Conservation (phyloP, 208 protist species). For the Strigomonas galati region DNA sequence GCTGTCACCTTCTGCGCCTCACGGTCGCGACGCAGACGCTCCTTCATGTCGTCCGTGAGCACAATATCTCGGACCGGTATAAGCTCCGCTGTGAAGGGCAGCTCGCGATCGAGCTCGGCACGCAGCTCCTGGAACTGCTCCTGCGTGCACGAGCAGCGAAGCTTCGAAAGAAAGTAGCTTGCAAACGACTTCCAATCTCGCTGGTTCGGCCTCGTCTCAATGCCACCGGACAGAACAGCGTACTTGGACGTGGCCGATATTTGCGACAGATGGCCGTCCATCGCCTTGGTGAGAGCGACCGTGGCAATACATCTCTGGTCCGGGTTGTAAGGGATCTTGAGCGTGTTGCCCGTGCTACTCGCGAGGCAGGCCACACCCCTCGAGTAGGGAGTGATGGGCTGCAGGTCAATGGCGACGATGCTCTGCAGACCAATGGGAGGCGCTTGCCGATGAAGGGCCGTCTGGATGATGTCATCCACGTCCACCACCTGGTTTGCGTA, state of each 20-base stretch:
- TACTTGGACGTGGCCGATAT: conserved; percentile 61
- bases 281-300: conserved; percentile 53
- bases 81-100: conserved; percentile 76
- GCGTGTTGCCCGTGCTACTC: conserved; percentile 78
- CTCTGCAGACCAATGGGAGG: conserved; percentile 65
- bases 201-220: conserved; percentile 61
- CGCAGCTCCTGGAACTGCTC: conserved; percentile 27
- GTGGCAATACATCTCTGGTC: conserved; percentile 68
- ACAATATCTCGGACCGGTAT: conserved; percentile 75
- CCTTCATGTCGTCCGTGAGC: conserved; percentile 43
- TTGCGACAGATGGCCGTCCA: conserved; percentile 64
- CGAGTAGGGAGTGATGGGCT: conserved; percentile 64
- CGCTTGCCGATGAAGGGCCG: conserved; percentile 50
- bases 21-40: conserved; percentile 62
- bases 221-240: conserved; percentile 70
- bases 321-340: conserved; percentile 69
- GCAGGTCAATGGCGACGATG: conserved; percentile 76
- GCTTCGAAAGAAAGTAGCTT: conserved; percentile 64
- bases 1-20: conserved; percentile 71
- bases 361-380: conserved; percentile 67
- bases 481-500: conserved; percentile 55
- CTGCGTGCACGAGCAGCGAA: conserved; percentile 41
- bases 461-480: conserved; percentile 64
- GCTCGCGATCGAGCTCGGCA: conserved; percentile 71
- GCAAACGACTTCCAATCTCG: conserved; percentile 88